phyloP scores from a whole-genome alignment of 768 basidiomycete genomes.

The Kwoniella europaea region DNA sequence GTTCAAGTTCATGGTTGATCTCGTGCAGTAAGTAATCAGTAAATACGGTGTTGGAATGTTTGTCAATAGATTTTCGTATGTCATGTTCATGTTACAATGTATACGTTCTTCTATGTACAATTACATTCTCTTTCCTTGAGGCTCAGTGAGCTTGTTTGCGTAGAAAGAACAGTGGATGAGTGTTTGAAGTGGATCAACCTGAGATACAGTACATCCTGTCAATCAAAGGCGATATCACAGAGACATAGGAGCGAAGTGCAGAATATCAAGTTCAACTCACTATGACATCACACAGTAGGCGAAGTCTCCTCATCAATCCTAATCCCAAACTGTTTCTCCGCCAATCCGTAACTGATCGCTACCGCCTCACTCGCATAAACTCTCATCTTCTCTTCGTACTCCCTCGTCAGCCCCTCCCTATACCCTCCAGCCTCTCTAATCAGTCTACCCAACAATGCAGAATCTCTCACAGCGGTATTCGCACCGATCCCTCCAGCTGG shows the following conservation, averaged over 20 bases:
- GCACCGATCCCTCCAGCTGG: conserved; percentile 42
- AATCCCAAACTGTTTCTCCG: conserved; percentile 20
- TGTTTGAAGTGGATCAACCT: neutral
- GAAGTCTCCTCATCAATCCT: conserved; percentile 5
- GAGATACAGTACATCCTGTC: neutral
- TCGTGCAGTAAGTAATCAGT: too few relatives aligned
- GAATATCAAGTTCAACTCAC: neutral
- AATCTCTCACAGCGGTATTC: conserved; percentile 37
- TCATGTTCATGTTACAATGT: neutral
- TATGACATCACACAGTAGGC: neutral
- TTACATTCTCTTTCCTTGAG: neutral
- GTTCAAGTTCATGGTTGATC: too few relatives aligned
- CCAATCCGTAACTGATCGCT: conserved; percentile 26
- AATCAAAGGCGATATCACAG: neutral
- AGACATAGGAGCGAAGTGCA: neutral
- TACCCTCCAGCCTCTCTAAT: conserved; percentile 29
- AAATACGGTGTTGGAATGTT: too few relatives aligned
- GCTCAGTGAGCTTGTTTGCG: too few relatives aligned
- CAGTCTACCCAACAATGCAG: conserved; percentile 30
- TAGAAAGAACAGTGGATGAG: too few relatives aligned
- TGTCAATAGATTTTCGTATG: neutral
- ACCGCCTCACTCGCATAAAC: conserved; percentile 35
- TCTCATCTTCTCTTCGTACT: conserved; percentile 41
- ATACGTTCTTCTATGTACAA: neutral
- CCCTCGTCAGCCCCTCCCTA: conserved; percentile 28